Conservation (phyloP, 768 basidiomycete genomes). For the Trichaptum fuscoviolaceum region DNA sequence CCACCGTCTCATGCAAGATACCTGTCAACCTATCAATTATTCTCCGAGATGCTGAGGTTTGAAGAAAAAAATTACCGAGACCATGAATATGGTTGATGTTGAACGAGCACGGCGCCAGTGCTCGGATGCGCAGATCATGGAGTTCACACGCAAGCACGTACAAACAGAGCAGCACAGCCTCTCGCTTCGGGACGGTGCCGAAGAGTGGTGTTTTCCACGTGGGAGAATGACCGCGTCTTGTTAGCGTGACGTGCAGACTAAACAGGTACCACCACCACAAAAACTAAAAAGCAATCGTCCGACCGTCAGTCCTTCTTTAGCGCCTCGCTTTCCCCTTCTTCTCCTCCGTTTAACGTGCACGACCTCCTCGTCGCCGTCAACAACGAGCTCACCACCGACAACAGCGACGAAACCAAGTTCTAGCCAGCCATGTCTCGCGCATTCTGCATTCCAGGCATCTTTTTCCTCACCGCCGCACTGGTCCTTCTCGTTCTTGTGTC, state of each 20-base stretch:
- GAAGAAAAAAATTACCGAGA: not conserved
- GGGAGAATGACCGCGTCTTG: not conserved
- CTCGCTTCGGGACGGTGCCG: not conserved
- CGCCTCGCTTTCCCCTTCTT: not conserved
- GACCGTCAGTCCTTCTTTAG: not conserved
- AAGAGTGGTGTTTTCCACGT: not conserved
- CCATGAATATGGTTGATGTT: not conserved
- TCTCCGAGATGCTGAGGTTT: not conserved
- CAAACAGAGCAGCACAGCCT: not conserved
- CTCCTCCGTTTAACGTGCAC: not conserved
- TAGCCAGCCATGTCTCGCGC: constrained; percentile 33
- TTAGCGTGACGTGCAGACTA: not conserved
- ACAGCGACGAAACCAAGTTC: too few species aligned
- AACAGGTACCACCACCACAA: not conserved
- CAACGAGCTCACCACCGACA: not conserved
- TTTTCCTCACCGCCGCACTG: constrained; percentile 56
- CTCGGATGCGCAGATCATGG: not conserved
- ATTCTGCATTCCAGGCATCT: constrained; percentile 58
- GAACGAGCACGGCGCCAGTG: not conserved
- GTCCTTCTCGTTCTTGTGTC: constrained; percentile 63
- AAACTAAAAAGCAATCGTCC: not conserved
- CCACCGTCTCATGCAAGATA: not conserved
- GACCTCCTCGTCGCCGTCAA: not conserved
- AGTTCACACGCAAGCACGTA: not conserved
- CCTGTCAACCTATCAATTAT: not conserved